A percentile compares a stretch with the other conserved stretches of the same genome.
Evolutionary conservation across 371 early-diverging fungal genomes (phyloP).

Genomic region (Apophysomyces elegans): DNA sequence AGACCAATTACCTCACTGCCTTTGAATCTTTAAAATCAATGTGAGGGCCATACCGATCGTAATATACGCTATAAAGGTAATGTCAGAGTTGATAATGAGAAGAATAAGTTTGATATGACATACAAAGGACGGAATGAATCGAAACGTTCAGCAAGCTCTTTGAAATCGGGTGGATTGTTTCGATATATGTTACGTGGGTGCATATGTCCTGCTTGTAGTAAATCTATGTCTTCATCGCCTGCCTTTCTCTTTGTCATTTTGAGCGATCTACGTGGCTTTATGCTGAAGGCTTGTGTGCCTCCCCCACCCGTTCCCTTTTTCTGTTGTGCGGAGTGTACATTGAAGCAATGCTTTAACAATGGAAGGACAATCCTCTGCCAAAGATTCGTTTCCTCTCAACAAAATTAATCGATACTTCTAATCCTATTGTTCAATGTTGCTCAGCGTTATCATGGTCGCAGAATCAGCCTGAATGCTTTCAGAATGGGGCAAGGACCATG

Average conservation of each 20-base stretch:
- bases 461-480: too few species aligned
- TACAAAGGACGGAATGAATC: slow-evolving; percentile 30
- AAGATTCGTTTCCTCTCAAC: too few species aligned
- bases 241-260: slow-evolving; percentile 15
- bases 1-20: slow-evolving; percentile 36
- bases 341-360: too few species aligned
- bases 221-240: slow-evolving; percentile 4
- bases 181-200: slow-evolving; percentile 42
- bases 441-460: too few species aligned
- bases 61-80: slow-evolving; percentile 22
- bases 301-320: background rate
- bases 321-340: too few species aligned
- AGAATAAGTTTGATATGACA: background rate
- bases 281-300: background rate
- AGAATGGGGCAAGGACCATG: too few species aligned
- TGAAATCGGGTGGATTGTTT: slow-evolving; percentile 42
- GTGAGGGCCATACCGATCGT: slow-evolving; percentile 17
- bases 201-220: slow-evolving; percentile 16
- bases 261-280: background rate
- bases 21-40: slow-evolving; percentile 49
- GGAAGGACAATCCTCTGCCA: too few species aligned
- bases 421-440: too few species aligned
- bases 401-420: too few species aligned
- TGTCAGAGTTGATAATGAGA: background rate
- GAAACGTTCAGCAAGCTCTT: slow-evolving; percentile 31